Evolutionary conservation across 805 yeast genomes (phyloP), one percentile per base, ranked within the genome.

Genomic region (Candida ponderosae): DNA sequence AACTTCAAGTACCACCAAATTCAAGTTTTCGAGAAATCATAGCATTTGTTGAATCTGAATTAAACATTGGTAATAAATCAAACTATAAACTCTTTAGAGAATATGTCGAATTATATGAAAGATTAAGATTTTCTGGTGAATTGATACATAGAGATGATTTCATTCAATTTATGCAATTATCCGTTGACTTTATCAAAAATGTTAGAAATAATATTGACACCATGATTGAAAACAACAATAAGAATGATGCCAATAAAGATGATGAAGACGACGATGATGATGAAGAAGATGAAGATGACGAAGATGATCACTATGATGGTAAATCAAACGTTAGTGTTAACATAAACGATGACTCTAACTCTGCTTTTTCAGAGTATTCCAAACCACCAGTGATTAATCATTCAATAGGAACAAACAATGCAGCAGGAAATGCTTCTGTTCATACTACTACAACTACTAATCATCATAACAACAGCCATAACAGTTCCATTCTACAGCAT

Each of bases 81-180:
- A 24, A 24, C 14, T n/a, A 24, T 2, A 26, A 20, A 3, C 27
- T 46, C 15, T 46, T 47, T 28, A 43, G 47, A 24, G 53, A 61
- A 27, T 72, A 72, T 42, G 60, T 77, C 4, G 63, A 61, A 4
- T 55, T 74, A 13, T 88, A 86, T 59, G 96, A 88, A 46, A 62
- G 64, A 35, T 65, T 81, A 28, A 64, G 86, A 41, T 88, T 77
- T 56, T 73, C 90, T 6, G 82, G 84, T 3, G 56, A 64, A 16
- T 66, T 75, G 15, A 74, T 86, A 15, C 57, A 70, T 1, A 77
- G 79, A 44, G 63, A 60, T 4, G 81, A 80, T 30, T 76, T 88
- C 49, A 57, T 74, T 21, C 68, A 63, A 31, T 77, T 85, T 50
- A 72, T 87, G 66, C 66, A 65, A 32, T 46, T 60, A 5, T 66